phyloP scores from a whole-genome alignment of 1,284 basidiomycete species.

The Tilletia indica region DNA sequence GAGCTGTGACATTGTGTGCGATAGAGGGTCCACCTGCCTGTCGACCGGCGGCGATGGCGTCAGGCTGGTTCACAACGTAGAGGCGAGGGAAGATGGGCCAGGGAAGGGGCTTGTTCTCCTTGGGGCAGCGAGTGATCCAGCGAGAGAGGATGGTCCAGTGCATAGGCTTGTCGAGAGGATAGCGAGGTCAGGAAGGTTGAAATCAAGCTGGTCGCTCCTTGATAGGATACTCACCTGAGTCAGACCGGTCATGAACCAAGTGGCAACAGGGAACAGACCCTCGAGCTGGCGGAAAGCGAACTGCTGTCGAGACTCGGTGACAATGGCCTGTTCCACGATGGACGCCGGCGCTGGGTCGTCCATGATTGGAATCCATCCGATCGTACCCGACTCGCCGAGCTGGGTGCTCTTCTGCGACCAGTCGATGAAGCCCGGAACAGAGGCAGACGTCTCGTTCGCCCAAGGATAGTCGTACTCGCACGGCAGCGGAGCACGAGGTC shows the following conservation, averaged over 20 bases:
- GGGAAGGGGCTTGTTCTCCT: constrained; percentile 33
- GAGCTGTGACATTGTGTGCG: constrained; percentile 39
- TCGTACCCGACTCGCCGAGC: constrained; percentile 43
- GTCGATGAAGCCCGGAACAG: constrained; percentile 36
- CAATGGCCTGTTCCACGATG: constrained; percentile 42
- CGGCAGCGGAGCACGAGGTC: constrained; percentile 32
- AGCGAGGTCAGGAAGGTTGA: neutral
- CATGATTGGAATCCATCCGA: constrained; percentile 38
- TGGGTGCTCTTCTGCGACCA: constrained; percentile 38
- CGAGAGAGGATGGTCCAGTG: constrained; percentile 43
- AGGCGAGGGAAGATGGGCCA: constrained; percentile 45
- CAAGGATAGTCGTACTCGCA: constrained; percentile 41
- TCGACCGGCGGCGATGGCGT: constrained; percentile 32
- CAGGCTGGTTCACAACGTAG: constrained; percentile 35
- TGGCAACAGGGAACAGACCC: constrained; percentile 35
- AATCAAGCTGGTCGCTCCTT: too few species aligned
- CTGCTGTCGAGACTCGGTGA: constrained; percentile 44
- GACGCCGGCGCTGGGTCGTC: constrained; percentile 40
- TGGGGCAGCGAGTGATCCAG: constrained; percentile 37
- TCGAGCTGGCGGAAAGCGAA: constrained; percentile 36
- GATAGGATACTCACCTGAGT: constrained; percentile 5
- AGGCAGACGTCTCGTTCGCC: constrained; percentile 18
- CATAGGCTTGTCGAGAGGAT: constrained; percentile 22
- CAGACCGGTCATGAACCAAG: constrained; percentile 45
- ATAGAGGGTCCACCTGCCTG: constrained; percentile 36